Conservation (phyloP, 176 grass and related monocot genomes). For the Otatea glauca region DNA sequence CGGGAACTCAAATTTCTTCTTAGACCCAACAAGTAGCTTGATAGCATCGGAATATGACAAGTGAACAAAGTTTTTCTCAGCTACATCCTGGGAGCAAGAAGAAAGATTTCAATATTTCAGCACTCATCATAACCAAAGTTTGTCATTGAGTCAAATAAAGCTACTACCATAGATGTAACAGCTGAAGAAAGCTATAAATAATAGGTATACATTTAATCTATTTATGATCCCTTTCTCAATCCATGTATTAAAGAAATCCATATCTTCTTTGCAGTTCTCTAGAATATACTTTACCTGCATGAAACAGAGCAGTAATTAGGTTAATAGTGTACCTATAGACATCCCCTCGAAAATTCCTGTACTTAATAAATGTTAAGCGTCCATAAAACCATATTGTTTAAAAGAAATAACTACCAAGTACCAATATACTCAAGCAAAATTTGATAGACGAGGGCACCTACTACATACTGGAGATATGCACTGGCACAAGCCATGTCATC, state of each 20-base stretch:
- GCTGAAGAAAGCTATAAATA: slow-evolving; percentile 36
- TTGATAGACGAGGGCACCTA: slow-evolving; percentile 68
- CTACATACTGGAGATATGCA: slow-evolving; percentile 99
- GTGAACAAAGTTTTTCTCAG: slow-evolving; percentile 88
- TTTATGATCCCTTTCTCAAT: slow-evolving; percentile 96
- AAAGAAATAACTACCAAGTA: slow-evolving; percentile 14
- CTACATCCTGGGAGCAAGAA: slow-evolving; percentile 72
- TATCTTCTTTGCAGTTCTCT: slow-evolving; percentile 95
- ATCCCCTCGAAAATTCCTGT: neutral
- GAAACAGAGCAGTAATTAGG: slow-evolving; percentile 33
- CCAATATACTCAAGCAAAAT: slow-evolving; percentile 33
- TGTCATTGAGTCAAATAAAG: slow-evolving; percentile 3
- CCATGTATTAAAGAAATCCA: slow-evolving; percentile 98
- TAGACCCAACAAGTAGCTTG: slow-evolving; percentile 77
- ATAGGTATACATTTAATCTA: slow-evolving; percentile 73
- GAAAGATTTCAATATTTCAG: slow-evolving; percentile 38
- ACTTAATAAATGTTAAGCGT: neutral
- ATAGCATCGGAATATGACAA: slow-evolving; percentile 96
- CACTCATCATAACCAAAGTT: slow-evolving; percentile 19
- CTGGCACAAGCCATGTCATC: slow-evolving; percentile 99
- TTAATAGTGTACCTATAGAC: slow-evolving; percentile 10
- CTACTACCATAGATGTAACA: slow-evolving; percentile 28
- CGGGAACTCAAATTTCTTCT: slow-evolving; percentile 93
- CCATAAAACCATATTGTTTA: slow-evolving; percentile 1
- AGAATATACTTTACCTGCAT: slow-evolving; percentile 93